phyloP scores from a whole-genome alignment of 768 basidiomycete species.

The Kwoniella dejecticola region DNA sequence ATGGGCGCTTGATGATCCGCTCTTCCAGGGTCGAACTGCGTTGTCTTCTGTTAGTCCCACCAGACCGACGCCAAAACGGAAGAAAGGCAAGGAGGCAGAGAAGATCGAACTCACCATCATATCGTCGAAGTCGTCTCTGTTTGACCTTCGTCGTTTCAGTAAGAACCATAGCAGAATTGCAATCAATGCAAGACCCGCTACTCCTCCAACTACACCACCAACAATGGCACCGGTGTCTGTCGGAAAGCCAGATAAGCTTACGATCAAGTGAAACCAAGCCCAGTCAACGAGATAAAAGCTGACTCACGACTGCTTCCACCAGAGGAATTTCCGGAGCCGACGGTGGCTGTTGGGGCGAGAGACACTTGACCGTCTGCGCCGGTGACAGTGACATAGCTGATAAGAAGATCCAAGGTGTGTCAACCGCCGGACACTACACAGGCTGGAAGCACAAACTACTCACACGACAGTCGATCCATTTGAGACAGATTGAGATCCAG shows the following conservation, averaged over 20 bases:
- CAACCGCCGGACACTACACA: too few species aligned
- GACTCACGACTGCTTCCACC: slow-evolving; percentile 15
- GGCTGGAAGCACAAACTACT: too few species aligned
- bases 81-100: too few species aligned
- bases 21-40: slow-evolving; percentile 53
- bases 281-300: not conserved
- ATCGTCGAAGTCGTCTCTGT: slow-evolving; percentile 52
- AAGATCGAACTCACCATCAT: slow-evolving; percentile 56
- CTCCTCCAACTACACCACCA: slow-evolving; percentile 42
- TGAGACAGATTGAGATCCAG: slow-evolving; percentile 15
- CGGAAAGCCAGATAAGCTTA: too few species aligned
- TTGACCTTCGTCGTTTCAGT: slow-evolving; percentile 30
- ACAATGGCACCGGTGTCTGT: slow-evolving; percentile 41
- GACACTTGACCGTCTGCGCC: slow-evolving; percentile 11
- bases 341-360: slow-evolving; percentile 9
- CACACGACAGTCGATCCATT: slow-evolving; percentile 16
- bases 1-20: slow-evolving; percentile 46
- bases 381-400: slow-evolving; percentile 20
- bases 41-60: too few species aligned
- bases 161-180: slow-evolving; percentile 33
- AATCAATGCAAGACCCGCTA: slow-evolving; percentile 42
- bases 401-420: too few species aligned
- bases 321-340: not conserved
- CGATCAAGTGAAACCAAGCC: not conserved
- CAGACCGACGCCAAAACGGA: too few species aligned